Base-by-base conservation (phyloP, 495 filamentous ascomycete species). In the Patellaria atrata region DNA sequence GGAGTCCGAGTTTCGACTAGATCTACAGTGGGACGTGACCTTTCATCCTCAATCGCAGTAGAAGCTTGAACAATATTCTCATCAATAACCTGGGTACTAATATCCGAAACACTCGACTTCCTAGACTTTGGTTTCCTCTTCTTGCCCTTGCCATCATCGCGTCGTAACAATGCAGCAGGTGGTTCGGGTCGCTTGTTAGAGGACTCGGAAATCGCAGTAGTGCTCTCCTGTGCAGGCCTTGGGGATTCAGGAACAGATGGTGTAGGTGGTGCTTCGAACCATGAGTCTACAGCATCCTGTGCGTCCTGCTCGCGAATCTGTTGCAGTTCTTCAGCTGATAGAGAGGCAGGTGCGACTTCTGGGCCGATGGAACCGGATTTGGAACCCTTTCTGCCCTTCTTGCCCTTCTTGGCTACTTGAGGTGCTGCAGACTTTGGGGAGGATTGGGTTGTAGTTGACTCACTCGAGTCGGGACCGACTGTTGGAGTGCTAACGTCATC, bases 371-470 rank as follows among this genome's bases (percentile, higher is more conserved):
- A 42, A 28, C 42, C 40, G 18, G 24, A 22, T 25, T 48, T 48
- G 5, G 40, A 47, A 3, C 38, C 48, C 25, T 51, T 44, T 25
- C 36, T 42, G 27, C 33, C 40, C 32, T 48, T 51, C 40, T 48
- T 48, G 18, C 32, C 30, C 37, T 48, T 48, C 30, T 51, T 47
- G 19, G 40, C 27, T 10, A 31, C 25, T 29, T 40, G 16, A 17
- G 32, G 13, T 5, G 5, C 32, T 20, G 33, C 37, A 1, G 29
- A 22, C 16, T 19, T 3, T 8, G 41, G 24, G 3, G 21, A 12
- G 12, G 40, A 37, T 22, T 37, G 5, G 17, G 37, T 25, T 9
- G 41, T 38, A 19, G n/a, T n/a, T n/a, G n/a, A n/a, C n/a, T n/a
- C n/a, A n/a, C n/a, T n/a, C n/a, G n/a, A n/a, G n/a, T n/a, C n/a